phyloP scores from a whole-genome alignment of 768 basidiomycete species.

The Mycena alexandri region DNA sequence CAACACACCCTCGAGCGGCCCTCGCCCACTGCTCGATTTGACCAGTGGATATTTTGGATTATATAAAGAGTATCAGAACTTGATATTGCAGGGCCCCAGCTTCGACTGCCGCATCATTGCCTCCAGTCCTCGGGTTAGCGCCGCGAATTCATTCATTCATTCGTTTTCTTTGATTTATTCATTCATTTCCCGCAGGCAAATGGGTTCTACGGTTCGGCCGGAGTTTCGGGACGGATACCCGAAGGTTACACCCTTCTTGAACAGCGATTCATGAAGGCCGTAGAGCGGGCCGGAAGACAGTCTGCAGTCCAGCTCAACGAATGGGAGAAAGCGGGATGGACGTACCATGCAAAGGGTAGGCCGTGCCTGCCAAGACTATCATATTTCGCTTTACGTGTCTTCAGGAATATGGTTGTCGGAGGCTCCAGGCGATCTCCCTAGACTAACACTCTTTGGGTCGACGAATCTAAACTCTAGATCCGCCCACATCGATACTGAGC shows the following conservation, averaged over 20 bases:
- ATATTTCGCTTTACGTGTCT: slow-evolving; percentile 9
- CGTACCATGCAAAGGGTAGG: slow-evolving; percentile 97
- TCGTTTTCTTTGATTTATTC: slow-evolving; percentile 14
- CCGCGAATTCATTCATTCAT: neutral
- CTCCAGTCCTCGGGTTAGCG: slow-evolving; percentile 86
- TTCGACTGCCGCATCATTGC: slow-evolving; percentile 81
- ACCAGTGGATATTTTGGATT: slow-evolving; percentile 98
- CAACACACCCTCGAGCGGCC: slow-evolving; percentile 30
- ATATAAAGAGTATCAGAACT: slow-evolving; percentile 81
- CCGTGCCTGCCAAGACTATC: slow-evolving; percentile 2
- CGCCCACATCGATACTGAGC: slow-evolving; percentile 89
- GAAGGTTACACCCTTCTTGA: slow-evolving; percentile 95
- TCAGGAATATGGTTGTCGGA: slow-evolving; percentile 90
- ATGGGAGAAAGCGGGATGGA: slow-evolving; percentile 93
- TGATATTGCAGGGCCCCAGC: slow-evolving; percentile 69
- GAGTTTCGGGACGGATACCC: slow-evolving; percentile 93
- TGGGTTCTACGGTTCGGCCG: slow-evolving; percentile 91
- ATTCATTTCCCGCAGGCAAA: slow-evolving; percentile 74
- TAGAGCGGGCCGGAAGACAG: slow-evolving; percentile 58
- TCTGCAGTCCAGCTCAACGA: slow-evolving; percentile 81
- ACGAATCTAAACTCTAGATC: slow-evolving; percentile 96
- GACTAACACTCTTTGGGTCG: slow-evolving; percentile 90
- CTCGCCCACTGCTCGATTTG: slow-evolving; percentile 74
- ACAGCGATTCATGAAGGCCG: slow-evolving; percentile 82
- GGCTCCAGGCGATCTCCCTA: slow-evolving; percentile 60